Evolutionary conservation across 129 eudicot species (phyloP), one percentile per base, ranked within the genome.

Genomic region (Arctium minus): DNA sequence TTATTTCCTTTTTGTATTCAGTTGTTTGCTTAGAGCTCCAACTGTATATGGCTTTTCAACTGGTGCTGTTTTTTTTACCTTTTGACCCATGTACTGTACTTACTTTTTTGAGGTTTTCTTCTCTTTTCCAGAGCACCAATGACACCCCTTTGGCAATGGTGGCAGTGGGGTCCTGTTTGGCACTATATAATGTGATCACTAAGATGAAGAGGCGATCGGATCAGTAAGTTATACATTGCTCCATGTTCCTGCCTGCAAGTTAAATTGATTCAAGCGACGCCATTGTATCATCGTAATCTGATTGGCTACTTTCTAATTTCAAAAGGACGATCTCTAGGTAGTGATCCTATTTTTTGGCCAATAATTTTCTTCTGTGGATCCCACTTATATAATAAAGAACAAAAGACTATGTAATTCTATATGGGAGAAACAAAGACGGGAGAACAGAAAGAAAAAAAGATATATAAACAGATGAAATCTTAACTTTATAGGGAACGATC

Each of bases 131-230:
- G 98, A 90, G 98, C 88, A 81, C 97, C 17, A 84, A 79, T 76
- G 98, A 92, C 91, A 88, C 82, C 37, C 95, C 92, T 76, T 80
- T 92, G 85, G 91, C 98, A 18, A 83, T 87, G 88, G 87, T 38
- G 68, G 82, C 97, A 77, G 76, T 91, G 53, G 80, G 84, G 35
- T 84, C 81, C 67, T 79, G 83, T 83, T n/a, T 88, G 85, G 74
- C 81, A 32, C 53, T 89, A 37, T 79, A 81, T 83, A 73, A 73
- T 78, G 32, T 76, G 22, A 29, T 87, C 37, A 76, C 86, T 72
- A 83, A 82, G 70, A 62, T 90, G 33, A 81, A 79, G 72, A 82
- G 91, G 91, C 86, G 18, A 8, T 72, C 60, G 18, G 72, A 67
- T 65, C 80, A 83, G 98, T 90, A 90, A 88, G 97, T 85, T 73